Conservation (phyloP, 176 grass and related monocot genomes). For the Luzula sylvatica region DNA sequence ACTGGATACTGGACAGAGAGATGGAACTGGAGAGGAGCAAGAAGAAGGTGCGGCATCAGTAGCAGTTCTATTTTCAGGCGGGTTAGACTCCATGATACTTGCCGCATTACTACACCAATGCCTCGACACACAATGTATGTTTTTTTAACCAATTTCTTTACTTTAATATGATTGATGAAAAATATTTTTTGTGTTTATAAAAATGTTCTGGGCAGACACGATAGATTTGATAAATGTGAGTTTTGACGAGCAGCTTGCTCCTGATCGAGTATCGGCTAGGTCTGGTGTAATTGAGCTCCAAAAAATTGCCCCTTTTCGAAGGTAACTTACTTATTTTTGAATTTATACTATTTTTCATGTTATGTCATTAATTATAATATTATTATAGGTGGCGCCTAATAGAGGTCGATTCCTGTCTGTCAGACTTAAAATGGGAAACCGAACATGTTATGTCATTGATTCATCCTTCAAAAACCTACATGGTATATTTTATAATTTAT, state of each 20-base stretch:
- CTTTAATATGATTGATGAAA: constrained; percentile 1
- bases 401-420: constrained; percentile 72
- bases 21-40: constrained; percentile 15
- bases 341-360: background rate
- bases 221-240: constrained; percentile 98
- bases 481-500: constrained; percentile 41
- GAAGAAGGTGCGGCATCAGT: constrained; percentile 49
- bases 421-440: constrained; percentile 56
- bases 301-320: constrained; percentile 54
- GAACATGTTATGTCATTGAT: constrained; percentile 77
- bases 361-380: constrained; percentile 16
- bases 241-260: constrained; percentile 80
- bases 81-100: constrained; percentile 94
- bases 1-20: constrained; percentile 25
- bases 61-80: constrained; percentile 88
- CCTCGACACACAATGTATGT: constrained; percentile 61
- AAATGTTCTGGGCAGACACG: constrained; percentile 38
- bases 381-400: constrained; percentile 69
- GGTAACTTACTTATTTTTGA: constrained; percentile 26
- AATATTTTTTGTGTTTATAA: constrained; percentile 1
- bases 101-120: constrained; percentile 73
- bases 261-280: constrained; percentile 72
- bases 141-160: constrained; percentile 13
- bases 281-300: constrained; percentile 67
- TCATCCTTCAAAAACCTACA: constrained; percentile 87